phyloP scores from a whole-genome alignment of 768 basidiomycete species.

The Rhodosporidiobolus sp. region DNA sequence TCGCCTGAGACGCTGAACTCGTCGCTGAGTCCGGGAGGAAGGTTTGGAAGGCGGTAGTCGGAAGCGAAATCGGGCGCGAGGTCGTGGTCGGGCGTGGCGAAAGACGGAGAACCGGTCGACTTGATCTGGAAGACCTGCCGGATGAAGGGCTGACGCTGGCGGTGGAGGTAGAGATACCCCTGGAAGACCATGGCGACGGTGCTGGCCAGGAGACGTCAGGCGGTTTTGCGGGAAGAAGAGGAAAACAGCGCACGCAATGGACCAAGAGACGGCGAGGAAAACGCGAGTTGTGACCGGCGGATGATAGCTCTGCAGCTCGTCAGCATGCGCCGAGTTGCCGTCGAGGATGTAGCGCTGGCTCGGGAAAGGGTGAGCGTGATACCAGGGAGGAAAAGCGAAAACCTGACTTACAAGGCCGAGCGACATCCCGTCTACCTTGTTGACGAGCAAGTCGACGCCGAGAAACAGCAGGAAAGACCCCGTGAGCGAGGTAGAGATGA shows the following conservation, averaged over 20 bases:
- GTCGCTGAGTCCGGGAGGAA: not conserved
- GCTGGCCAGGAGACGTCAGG: not conserved
- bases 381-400: too few relatives aligned
- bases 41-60: constrained; percentile 1
- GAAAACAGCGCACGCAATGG: not conserved
- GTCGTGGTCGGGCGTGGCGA: not conserved
- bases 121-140: not conserved
- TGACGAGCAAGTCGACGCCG: constrained; percentile 12
- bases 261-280: constrained; percentile 8
- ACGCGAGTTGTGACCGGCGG: constrained; percentile 1
- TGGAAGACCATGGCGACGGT: constrained; percentile 1
- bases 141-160: not conserved
- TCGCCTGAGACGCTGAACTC: not conserved
- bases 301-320: not conserved
- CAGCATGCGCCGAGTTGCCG: not conserved
- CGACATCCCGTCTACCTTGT: constrained; percentile 4
- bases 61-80: not conserved
- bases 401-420: not conserved
- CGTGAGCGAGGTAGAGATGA: constrained; percentile 1
- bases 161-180: not conserved
- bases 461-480: constrained; percentile 17
- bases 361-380: too few relatives aligned
- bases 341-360: constrained; percentile 11
- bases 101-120: not conserved
- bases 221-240: too few relatives aligned